Base-by-base conservation (phyloP, 495 filamentous ascomycete genomes). In the Hyphodiscus hymeniophilus region DNA sequence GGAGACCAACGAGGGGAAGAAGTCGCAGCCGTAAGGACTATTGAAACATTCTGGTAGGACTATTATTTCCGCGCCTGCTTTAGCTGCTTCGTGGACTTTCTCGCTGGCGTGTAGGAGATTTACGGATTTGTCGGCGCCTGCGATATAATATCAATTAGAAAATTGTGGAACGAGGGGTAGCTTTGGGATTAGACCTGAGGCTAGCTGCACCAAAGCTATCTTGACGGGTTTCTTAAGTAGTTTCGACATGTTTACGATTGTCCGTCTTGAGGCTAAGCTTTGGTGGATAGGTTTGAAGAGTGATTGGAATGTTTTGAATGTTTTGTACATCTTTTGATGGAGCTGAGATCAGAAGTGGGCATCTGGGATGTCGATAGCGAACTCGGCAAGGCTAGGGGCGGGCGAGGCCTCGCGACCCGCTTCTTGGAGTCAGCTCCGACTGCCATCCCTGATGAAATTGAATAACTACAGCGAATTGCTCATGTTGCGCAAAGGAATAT, bases 1-100 rank as follows among this genome's bases (percentile, higher is more conserved):
- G 10, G 10, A 10, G 26, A 28, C 26, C 5, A 28, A 28, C n/a
- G 81, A 76, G 22, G 89, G 85, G 71, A 98, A 97, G 73, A 81
- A 86, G 57, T 88, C 76, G 48, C 80, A 87, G 53, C 90, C 90
- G 69, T 95, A 95, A n/a, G 90, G 90, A 11, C 84, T 89, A 74
- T 96, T 96, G 80, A 96, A 96, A 75, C 90, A 96, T 70, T 96
- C 90, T 21, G 79, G 79, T 16, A 81, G 66, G 26, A 82, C 84
- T 47, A 88, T 71, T 49, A 89, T 77, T 53, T 81, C 73, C 36
- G 92, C 90, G 50, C 89, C 91, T 3, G 67, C 69, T 28, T 67
- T 59, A 23, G 87, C 78, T 4, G 92, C 94, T 61, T 89, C 85
- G 45, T 87, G 76, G 43, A 99, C 89, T 55, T 89, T 87, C 32